These are phyloP conservation scores for Pseudisothecium myosuroides DNA, from an alignment of 225 moss, liverwort and hornwort species.

Conservation along the genomic window DNA sequence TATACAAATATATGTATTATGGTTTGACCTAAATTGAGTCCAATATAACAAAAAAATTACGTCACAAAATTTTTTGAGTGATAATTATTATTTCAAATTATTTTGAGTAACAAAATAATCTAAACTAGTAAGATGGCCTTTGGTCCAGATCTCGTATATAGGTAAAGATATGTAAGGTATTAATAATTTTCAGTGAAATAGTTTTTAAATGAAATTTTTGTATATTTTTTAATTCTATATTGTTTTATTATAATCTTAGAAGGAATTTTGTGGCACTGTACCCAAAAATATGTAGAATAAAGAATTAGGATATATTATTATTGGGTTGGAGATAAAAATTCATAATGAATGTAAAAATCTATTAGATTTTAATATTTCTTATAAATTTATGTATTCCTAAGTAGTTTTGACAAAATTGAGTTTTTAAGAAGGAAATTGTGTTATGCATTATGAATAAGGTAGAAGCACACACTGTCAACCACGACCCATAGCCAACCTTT, in stretches of 20 bases:
- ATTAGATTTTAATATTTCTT: background rate
- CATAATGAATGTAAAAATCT: background rate
- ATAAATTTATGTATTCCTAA: background rate
- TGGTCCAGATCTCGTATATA: rapidly evolving
- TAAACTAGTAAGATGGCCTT: background rate
- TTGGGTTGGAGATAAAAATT: background rate
- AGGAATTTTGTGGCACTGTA: background rate
- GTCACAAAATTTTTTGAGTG: background rate
- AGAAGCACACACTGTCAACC: too few species aligned
- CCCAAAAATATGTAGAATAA: background rate
- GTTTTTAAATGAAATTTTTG: background rate
- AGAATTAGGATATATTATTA: background rate
- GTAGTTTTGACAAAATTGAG: background rate
- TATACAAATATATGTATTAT: too few species aligned
- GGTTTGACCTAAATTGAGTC: background rate
- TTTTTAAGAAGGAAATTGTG: background rate
- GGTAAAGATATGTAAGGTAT: background rate
- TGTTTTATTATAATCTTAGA: background rate
- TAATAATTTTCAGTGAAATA: background rate
- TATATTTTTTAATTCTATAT: background rate
- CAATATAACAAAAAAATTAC: background rate
- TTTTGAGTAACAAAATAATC: too few species aligned
- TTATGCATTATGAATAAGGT: background rate
- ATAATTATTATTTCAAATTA: too few species aligned
- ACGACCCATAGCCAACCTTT: too few species aligned